phyloP scores from a whole-genome alignment of 208 protist species.

The Wallacemonas sp. region DNA sequence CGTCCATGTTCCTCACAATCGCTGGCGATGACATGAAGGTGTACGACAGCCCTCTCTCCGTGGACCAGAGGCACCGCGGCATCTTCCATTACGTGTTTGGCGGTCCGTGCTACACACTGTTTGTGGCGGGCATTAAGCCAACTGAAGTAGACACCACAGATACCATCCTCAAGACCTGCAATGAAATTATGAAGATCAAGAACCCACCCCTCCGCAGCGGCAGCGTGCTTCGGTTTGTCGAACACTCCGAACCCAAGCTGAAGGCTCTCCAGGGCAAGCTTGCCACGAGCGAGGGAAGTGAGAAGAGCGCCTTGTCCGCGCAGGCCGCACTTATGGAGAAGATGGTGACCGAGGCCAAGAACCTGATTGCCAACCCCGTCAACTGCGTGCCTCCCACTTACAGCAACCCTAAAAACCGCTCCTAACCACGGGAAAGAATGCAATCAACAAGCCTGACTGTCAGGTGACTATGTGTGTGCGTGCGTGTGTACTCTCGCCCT shows the following conservation, averaged over 20 bases:
- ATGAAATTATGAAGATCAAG: conserved; percentile 27
- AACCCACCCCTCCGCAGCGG: conserved; percentile 38
- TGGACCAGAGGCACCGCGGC: conserved; percentile 22
- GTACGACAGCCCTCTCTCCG: conserved; percentile 29
- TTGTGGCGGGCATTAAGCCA: conserved; percentile 39
- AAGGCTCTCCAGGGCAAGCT: conserved; percentile 27
- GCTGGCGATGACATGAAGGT: conserved; percentile 25
- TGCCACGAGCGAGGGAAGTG: conserved; percentile 10
- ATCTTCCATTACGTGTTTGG: conserved; percentile 54
- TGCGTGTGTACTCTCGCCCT: not conserved
- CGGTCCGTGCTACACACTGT: conserved; percentile 48
- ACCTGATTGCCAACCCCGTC: conserved; percentile 37
- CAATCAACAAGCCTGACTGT: too few species aligned
- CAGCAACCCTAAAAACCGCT: conserved; percentile 22
- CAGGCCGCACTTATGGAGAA: conserved; percentile 34
- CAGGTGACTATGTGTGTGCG: too few species aligned
- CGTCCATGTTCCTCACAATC: conserved; percentile 42
- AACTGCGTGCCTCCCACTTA: conserved; percentile 38
- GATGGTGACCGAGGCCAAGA: conserved; percentile 49
- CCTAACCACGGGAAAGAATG: conserved; percentile 1
- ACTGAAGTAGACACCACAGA: conserved; percentile 18
- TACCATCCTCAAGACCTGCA: conserved; percentile 26
- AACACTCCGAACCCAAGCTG: conserved; percentile 37
- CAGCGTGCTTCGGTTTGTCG: conserved; percentile 48
- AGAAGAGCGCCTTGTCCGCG: conserved; percentile 23